These are phyloP conservation scores for Irpex sp. DNA, from an alignment of 1,284 basidiomycete genomes.

Conservation along the genomic window DNA sequence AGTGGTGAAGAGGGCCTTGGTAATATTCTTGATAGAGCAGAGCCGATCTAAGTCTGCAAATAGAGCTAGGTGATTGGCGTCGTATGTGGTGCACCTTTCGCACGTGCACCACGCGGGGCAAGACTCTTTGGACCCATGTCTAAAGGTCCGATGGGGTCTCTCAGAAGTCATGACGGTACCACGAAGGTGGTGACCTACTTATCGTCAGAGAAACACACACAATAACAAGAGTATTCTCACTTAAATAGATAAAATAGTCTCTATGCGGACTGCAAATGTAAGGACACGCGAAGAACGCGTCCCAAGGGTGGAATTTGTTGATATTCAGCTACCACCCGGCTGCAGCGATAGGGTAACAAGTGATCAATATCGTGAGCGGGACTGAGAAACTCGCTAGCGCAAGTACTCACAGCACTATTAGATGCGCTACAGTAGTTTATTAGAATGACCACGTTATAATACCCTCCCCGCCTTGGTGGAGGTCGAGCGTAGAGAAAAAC, in stretches of 20 bases:
- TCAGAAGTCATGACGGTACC: too few relatives aligned
- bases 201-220: neutral
- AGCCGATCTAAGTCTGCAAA: neutral
- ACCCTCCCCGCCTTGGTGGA: neutral
- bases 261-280: neutral
- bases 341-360: too few relatives aligned
- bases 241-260: neutral
- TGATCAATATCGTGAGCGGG: too few relatives aligned
- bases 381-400: too few relatives aligned
- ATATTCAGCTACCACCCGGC: too few relatives aligned
- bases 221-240: neutral
- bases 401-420: neutral
- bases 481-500: neutral
- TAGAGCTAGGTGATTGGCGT: neutral
- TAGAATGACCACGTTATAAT: neutral
- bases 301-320: neutral
- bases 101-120: neutral
- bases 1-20: neutral
- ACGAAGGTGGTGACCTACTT: neutral
- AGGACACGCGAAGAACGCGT: neutral
- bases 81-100: neutral
- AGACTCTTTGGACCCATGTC: neutral
- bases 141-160: neutral
- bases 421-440: neutral
- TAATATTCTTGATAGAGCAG: neutral